Base-by-base conservation (phyloP, 352 stramenopile genomes). In the Globisporangium acanthophoron region DNA sequence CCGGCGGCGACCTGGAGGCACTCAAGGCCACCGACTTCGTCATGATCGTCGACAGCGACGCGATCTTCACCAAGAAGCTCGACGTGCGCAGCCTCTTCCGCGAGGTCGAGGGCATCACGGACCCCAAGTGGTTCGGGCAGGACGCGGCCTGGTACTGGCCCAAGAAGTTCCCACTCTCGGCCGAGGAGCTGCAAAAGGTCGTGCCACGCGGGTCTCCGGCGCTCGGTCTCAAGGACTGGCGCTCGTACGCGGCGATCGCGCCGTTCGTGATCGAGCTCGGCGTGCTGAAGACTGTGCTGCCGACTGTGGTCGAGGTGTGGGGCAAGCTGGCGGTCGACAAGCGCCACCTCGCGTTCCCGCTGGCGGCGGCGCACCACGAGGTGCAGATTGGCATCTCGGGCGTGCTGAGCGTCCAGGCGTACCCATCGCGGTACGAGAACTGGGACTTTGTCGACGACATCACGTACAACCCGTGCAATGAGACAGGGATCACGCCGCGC, bases 361-460 rank as follows among this genome's bases (percentile, higher is more conserved):
- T 94, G n/a, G 78, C 82, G 12, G 78, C 78, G 2, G 80, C 80
- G 16, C 82, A 94, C 45, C 68, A 79, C 21, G 67, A 69, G 12
- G 51, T 71, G 3, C 58, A 65, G 0, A 78, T 92, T 40, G 82
- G 80, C 24, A 82, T 92, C 21, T 82, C 80, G 0, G 79, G 85
- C 33, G 76, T 77, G n/a, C 61, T 94, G 3, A 90, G 71, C 54
- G 69, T 94, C 8, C 80, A 89, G 57, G 71, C 88, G 57, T 94
- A 92, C 54, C 69, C 78, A 21, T 94, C 82, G 49, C 82, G 84
- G 4, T 92, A 90, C 56, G 82, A 92, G 58, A 92, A 94, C 69
- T 94, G 85, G 85, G 82, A 94, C 54, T 91, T 92, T 60, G 82
- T 80, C 4, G 85, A 94, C 52, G 79, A 92, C 46, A 74, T 90